These are phyloP conservation scores for Scedosporium apiospermum DNA, from an alignment of 2,329 filamentous ascomycete genomes.

Conservation along the genomic window DNA sequence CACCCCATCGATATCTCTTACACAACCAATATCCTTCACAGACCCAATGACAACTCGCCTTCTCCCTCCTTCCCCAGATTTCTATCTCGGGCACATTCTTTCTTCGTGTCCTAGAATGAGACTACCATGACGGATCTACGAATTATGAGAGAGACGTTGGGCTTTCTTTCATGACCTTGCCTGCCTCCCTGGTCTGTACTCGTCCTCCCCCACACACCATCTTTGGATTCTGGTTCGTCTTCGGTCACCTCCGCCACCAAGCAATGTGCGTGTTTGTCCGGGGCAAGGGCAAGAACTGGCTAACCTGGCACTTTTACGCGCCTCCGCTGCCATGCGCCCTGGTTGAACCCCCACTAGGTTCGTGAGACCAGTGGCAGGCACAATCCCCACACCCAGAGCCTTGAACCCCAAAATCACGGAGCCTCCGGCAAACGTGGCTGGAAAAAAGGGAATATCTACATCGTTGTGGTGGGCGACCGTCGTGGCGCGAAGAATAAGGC, in stretches of 20 bases:
- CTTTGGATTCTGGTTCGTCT: not conserved
- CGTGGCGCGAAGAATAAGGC: too few relatives aligned
- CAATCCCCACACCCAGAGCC: too few relatives aligned
- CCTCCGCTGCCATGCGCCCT: too few relatives aligned
- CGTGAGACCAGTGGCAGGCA: too few relatives aligned
- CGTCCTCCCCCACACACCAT: not conserved
- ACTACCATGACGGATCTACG: not conserved
- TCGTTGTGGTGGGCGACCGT: too few relatives aligned
- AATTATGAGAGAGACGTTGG: not conserved
- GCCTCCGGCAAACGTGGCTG: too few relatives aligned
- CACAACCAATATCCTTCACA: not conserved
- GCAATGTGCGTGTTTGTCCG: not conserved
- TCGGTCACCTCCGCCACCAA: constrained; percentile 7
- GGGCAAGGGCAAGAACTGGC: too few relatives aligned
- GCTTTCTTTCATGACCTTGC: not conserved
- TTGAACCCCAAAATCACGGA: too few relatives aligned
- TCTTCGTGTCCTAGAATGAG: too few relatives aligned
- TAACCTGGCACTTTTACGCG: too few relatives aligned
- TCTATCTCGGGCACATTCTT: not conserved
- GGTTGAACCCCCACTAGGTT: too few relatives aligned
- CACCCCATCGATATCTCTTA: not conserved
- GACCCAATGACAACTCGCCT: not conserved
- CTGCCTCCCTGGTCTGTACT: not conserved
- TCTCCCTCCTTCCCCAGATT: not conserved
- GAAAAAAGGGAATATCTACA: too few relatives aligned